Evolutionary conservation across 495 filamentous ascomycete species (phyloP), one percentile per base, ranked within the genome.

Genomic region (Penicillium longicatenatum): DNA sequence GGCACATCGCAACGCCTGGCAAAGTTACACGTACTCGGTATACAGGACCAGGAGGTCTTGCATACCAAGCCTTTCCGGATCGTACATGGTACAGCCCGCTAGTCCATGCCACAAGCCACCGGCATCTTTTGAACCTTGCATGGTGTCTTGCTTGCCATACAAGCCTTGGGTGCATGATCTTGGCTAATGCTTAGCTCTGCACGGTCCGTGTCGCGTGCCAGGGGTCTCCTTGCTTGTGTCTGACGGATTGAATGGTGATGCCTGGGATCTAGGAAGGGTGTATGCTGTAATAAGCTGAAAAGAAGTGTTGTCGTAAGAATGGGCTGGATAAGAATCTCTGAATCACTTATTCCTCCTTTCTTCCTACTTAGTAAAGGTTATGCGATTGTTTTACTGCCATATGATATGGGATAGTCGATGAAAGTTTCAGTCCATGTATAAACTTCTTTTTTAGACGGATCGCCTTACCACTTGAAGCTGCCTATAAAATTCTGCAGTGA

Each of bases 151-250:
- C 45, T 64, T 37, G 35, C 45, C 30, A 55, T 54, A 61, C 58
- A 64, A 64, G 62, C 62, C 37, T 64, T 46, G 11, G 9, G 26
- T 56, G 59, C 62, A 65, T 58, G 43, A 47, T 8, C 62, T 65
- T 65, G 62, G 62, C 62, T 55, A 62, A 61, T 61, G 62, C 62
- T 65, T 65, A 62, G 59, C 55, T 33, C 19, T 54, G 56, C 57
- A 59, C 52, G 55, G 52, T 21, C 45, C 39, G 10, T 55, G 20
- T 43, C 48, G 24, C n/a, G 22, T 20, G 49, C 54, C 52, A 11
- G 58, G 62, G 22, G 17, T 44, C 12, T 31, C 39, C 54, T 41
- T 45, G 42, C 19, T 48, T 37, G 9, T 12, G 45, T 29, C 26
- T 20, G 11, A 22, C 24, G 45, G 6, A 12, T 30, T 48, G 16